Percentiles rank a stretch among this genome's conserved stretches.
Evolutionary conservation across 2,329 filamentous ascomycete species (phyloP).

Genomic region (Aphanoascus verrucosus): DNA sequence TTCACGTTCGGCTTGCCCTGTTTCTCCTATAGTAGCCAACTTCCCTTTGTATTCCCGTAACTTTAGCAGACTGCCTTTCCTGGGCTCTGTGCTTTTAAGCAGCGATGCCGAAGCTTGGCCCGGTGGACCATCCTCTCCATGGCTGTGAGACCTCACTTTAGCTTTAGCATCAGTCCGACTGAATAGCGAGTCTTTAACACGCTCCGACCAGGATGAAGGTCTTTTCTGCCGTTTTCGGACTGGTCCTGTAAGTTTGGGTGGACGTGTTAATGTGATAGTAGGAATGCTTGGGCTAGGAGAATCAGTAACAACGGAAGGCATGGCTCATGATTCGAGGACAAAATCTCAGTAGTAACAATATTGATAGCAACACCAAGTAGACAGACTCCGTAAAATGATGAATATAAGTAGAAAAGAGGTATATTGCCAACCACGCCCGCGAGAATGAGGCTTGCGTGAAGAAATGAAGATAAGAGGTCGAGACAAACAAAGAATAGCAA

Average conservation of each 20-base stretch:
- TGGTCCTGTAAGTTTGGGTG: not conserved
- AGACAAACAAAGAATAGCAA: not conserved
- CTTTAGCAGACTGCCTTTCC: not conserved
- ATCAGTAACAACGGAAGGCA: conserved; percentile 6
- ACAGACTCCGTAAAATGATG: not conserved
- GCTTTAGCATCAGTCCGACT: not conserved
- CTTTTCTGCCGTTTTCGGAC: not conserved
- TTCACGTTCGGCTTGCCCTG: not conserved
- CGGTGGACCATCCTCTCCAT: not conserved
- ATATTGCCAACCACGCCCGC: not conserved
- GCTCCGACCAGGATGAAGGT: conserved; percentile 16
- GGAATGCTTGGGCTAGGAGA: conserved; percentile 8
- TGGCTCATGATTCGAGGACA: conserved; percentile 5
- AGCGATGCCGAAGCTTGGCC: not conserved
- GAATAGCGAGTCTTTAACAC: conserved; percentile 12
- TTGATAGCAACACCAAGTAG: not conserved
- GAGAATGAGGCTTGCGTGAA: not conserved
- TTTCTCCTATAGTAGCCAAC: conserved; percentile 15
- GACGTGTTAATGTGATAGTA: conserved; percentile 11
- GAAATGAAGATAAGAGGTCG: not conserved
- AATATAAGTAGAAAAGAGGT: not conserved
- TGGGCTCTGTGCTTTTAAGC: not conserved
- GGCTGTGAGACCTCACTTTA: not conserved
- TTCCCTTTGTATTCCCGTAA: not conserved
- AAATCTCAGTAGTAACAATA: conserved; percentile 1